Evolutionary conservation across 176 grass and related monocot species (phyloP).

Genomic region (Canna indica): DNA sequence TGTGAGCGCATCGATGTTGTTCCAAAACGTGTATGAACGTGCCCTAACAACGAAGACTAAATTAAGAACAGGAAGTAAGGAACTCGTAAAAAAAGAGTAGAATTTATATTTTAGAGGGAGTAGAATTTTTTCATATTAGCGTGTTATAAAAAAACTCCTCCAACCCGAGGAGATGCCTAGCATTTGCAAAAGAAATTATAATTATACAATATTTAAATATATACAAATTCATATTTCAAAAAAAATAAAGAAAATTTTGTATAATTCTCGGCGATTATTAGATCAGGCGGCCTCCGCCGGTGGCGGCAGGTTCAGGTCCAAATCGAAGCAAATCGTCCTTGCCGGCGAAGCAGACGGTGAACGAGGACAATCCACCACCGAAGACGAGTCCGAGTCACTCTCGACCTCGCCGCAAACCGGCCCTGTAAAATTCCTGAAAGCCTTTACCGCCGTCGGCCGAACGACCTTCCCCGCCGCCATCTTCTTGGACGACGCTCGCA

Average conservation of each 20-base stretch:
- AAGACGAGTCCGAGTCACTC: constrained; percentile 51
- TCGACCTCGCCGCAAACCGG: not conserved
- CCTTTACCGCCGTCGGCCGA: not conserved
- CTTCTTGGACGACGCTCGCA: not conserved
- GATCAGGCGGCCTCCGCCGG: constrained; percentile 8
- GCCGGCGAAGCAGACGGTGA: constrained; percentile 10
- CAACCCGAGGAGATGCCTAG: too few species aligned
- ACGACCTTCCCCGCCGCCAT: not conserved
- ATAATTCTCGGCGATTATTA: not conserved
- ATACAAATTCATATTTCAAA: not conserved
- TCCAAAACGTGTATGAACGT: too few species aligned
- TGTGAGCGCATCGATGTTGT: too few species aligned
- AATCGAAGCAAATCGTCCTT: constrained; percentile 17
- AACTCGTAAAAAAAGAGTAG: too few species aligned
- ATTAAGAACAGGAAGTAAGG: too few species aligned
- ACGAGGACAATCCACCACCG: constrained; percentile 2
- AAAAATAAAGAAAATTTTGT: not conserved
- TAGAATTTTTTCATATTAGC: too few species aligned
- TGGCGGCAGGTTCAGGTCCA: constrained; percentile 69
- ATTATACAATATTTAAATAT: not conserved
- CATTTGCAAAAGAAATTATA: not conserved
- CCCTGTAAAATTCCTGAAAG: not conserved
- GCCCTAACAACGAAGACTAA: too few species aligned
- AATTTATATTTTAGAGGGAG: too few species aligned
- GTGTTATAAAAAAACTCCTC: too few species aligned